Conservation (phyloP, 768 basidiomycete genomes). For the Pholiota conissans region DNA sequence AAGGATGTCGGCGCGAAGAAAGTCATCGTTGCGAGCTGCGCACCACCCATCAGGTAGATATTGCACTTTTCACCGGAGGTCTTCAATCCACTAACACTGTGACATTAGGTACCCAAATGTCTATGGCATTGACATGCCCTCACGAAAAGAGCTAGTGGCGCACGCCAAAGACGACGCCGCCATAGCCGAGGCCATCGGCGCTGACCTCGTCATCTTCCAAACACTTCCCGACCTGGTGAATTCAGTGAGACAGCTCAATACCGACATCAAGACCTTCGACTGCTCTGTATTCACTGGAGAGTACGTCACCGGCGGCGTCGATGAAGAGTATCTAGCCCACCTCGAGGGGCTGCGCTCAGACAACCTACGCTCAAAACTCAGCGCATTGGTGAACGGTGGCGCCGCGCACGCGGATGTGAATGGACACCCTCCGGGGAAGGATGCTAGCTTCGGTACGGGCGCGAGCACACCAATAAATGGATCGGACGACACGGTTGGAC, state of each 20-base stretch:
- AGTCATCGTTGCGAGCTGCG: slow-evolving; percentile 95
- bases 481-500: slow-evolving; percentile 74
- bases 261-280: slow-evolving; percentile 76
- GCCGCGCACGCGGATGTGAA: slow-evolving; percentile 21
- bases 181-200: slow-evolving; percentile 58
- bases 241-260: slow-evolving; percentile 86
- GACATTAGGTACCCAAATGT: slow-evolving; percentile 79
- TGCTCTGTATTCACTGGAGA: slow-evolving; percentile 98
- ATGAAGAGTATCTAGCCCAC: slow-evolving; percentile 74
- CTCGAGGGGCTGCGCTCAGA: slow-evolving; percentile 83
- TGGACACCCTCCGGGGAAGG: slow-evolving; percentile 1
- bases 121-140: slow-evolving; percentile 99
- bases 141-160: slow-evolving; percentile 90
- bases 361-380: slow-evolving; percentile 64
- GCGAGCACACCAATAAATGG: slow-evolving; percentile 54
- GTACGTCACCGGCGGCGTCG: slow-evolving; percentile 93
- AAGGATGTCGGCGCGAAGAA: slow-evolving; percentile 97
- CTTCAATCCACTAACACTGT: slow-evolving; percentile 1
- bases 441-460: slow-evolving; percentile 19
- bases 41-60: slow-evolving; percentile 87
- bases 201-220: slow-evolving; percentile 96
- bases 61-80: not conserved
- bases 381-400: slow-evolving; percentile 34
- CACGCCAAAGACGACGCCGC: slow-evolving; percentile 68
- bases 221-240: slow-evolving; percentile 83